Conservation (phyloP, 2,329 filamentous ascomycete genomes). For the Plectosphaerella sp. region DNA sequence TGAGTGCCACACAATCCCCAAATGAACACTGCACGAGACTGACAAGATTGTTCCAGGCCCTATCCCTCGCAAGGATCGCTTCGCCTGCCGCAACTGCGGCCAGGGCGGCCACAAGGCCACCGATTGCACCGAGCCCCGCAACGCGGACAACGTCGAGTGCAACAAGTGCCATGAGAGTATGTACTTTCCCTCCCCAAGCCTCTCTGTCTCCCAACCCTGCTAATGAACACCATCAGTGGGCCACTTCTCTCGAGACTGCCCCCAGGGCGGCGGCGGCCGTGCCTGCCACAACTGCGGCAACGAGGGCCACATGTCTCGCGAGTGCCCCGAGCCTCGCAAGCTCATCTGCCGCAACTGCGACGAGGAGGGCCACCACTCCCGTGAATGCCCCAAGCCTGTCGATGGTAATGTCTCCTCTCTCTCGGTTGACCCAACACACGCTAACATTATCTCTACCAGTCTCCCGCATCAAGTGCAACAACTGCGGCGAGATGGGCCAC, state of each 20-base stretch:
- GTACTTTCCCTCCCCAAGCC: slow-evolving; percentile 13
- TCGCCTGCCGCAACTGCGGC: slow-evolving; percentile 65
- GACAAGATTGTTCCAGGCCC: slow-evolving; percentile 37
- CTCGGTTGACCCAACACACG: not conserved
- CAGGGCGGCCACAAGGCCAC: slow-evolving; percentile 45
- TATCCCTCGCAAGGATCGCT: slow-evolving; percentile 57
- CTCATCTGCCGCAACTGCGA: slow-evolving; percentile 57
- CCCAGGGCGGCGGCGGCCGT: slow-evolving; percentile 51
- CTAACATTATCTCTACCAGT: slow-evolving; percentile 25
- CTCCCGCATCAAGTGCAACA: slow-evolving; percentile 52
- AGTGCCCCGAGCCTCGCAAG: slow-evolving; percentile 43
- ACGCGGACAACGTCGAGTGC: slow-evolving; percentile 59
- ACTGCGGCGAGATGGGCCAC: slow-evolving; percentile 48
- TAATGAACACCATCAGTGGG: slow-evolving; percentile 35
- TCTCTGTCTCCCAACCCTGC: slow-evolving; percentile 1
- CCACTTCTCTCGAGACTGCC: slow-evolving; percentile 63
- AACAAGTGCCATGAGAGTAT: slow-evolving; percentile 59
- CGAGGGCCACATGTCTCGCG: slow-evolving; percentile 52
- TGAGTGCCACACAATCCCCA: slow-evolving; percentile 28
- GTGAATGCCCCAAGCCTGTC: slow-evolving; percentile 57
- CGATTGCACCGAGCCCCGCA: slow-evolving; percentile 57
- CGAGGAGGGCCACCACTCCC: slow-evolving; percentile 55
- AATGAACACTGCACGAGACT: not conserved
- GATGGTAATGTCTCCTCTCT: slow-evolving; percentile 36
- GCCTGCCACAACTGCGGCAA: slow-evolving; percentile 60